phyloP scores from a whole-genome alignment of 2,329 filamentous ascomycete genomes.

The Gliomastix tumulicola region DNA sequence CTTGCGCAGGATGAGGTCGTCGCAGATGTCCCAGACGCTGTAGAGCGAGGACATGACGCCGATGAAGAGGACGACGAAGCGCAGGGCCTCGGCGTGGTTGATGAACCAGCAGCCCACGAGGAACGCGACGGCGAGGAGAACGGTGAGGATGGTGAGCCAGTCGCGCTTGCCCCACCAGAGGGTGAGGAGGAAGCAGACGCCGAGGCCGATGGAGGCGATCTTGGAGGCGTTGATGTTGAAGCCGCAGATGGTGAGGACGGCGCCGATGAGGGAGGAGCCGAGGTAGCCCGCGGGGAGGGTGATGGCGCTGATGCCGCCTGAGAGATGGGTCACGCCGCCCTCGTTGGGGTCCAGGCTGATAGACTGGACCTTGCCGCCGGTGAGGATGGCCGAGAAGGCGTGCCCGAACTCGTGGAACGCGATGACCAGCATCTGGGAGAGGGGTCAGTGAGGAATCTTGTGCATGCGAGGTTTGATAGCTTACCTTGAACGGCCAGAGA shows the following conservation, averaged over 20 bases:
- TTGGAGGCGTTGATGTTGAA: conserved; percentile 79
- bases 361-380: conserved; percentile 66
- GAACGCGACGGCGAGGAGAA: conserved; percentile 63
- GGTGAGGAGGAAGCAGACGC: conserved; percentile 68
- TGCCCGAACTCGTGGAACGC: conserved; percentile 79
- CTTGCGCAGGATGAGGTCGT: conserved; percentile 73
- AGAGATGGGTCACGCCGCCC: conserved; percentile 73
- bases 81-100: conserved; percentile 63
- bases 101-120: conserved; percentile 76
- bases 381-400: conserved; percentile 64
- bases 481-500: conserved; percentile 75
- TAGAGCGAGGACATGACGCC: conserved; percentile 78
- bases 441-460: background rate
- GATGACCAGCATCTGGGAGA: conserved; percentile 66
- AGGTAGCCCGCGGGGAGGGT: conserved; percentile 74
- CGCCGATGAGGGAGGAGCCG: conserved; percentile 70
- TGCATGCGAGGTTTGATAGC: conserved; percentile 3
- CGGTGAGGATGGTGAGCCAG: conserved; percentile 68
- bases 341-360: conserved; percentile 73
- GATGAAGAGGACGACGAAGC: conserved; percentile 73
- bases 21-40: conserved; percentile 80
- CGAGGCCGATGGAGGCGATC: conserved; percentile 66
- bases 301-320: conserved; percentile 61
- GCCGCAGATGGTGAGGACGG: conserved; percentile 70
- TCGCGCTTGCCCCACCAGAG: conserved; percentile 76